phyloP scores from a whole-genome alignment of 2,329 filamentous ascomycete species.

The Fusarium tricinctum region DNA sequence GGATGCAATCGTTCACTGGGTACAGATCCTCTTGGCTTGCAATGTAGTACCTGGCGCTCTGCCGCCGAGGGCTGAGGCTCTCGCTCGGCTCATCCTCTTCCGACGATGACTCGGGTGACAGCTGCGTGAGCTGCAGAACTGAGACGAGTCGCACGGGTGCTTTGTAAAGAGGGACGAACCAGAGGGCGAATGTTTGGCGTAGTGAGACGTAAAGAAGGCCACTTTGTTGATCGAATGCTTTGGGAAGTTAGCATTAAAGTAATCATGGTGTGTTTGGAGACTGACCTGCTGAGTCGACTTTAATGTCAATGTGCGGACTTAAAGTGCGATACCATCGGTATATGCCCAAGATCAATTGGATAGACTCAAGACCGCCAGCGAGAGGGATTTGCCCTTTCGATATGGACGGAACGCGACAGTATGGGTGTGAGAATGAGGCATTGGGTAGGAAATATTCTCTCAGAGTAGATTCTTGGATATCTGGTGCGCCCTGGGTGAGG shows the following conservation, averaged over 20 bases:
- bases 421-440: constrained; percentile 82
- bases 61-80: constrained; percentile 35
- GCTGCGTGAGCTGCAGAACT: constrained; percentile 72
- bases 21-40: constrained; percentile 84
- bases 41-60: constrained; percentile 74
- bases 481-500: constrained; percentile 76
- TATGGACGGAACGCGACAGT: constrained; percentile 77
- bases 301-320: constrained; percentile 78
- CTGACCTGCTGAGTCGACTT: constrained; percentile 71
- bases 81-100: constrained; percentile 30
- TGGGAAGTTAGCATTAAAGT: background rate
- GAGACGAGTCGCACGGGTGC: constrained; percentile 77
- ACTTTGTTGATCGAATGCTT: constrained; percentile 76
- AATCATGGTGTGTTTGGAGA: background rate
- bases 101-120: constrained; percentile 51
- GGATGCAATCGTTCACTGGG: constrained; percentile 80
- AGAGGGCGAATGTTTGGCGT: constrained; percentile 81
- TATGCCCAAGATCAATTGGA: constrained; percentile 75
- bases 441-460: constrained; percentile 79
- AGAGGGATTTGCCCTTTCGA: constrained; percentile 58
- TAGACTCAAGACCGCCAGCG: constrained; percentile 67
- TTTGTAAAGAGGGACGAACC: constrained; percentile 81
- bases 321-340: constrained; percentile 90
- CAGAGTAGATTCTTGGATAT: constrained; percentile 74
- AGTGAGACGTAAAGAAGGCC: constrained; percentile 80